A percentile compares a stretch with the other conserved stretches of the same genome.
phyloP scores from a whole-genome alignment of 768 basidiomycete species.

The Trametes cubensis region DNA sequence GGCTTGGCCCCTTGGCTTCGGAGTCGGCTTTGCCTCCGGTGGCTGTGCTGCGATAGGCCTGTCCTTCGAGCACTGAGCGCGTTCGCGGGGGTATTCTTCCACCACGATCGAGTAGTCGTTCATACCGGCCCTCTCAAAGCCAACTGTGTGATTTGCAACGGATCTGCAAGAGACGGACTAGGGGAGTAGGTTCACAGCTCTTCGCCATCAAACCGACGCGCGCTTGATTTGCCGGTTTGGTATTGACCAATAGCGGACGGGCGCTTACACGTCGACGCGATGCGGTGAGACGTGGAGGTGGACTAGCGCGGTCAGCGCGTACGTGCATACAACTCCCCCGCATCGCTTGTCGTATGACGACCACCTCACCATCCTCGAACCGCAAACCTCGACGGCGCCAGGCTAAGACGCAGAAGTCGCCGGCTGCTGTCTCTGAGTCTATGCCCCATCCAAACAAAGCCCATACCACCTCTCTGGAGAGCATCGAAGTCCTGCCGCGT shows the following conservation, averaged over 20 bases:
- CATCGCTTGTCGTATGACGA: slow-evolving; percentile 19
- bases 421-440: slow-evolving; percentile 17
- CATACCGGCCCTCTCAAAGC: too few species aligned
- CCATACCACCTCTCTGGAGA: slow-evolving; percentile 33
- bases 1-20: too few species aligned
- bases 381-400: slow-evolving; percentile 22
- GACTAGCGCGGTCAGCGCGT: not conserved
- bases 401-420: slow-evolving; percentile 5
- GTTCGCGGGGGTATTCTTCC: too few species aligned
- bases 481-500: slow-evolving; percentile 33
- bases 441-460: slow-evolving; percentile 28
- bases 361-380: slow-evolving; percentile 6
- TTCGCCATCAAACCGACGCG: too few species aligned
- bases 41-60: not conserved
- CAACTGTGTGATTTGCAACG: too few species aligned
- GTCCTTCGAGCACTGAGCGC: not conserved
- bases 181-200: too few species aligned
- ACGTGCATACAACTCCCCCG: not conserved
- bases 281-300: not conserved
- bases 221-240: too few species aligned
- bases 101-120: too few species aligned
- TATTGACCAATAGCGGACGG: not conserved
- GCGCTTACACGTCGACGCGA: not conserved
- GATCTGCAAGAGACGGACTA: too few species aligned
- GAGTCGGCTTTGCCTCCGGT: not conserved